Evolutionary conservation across 129 eudicot species (phyloP).

Genomic region (Scalesia atractyloides): DNA sequence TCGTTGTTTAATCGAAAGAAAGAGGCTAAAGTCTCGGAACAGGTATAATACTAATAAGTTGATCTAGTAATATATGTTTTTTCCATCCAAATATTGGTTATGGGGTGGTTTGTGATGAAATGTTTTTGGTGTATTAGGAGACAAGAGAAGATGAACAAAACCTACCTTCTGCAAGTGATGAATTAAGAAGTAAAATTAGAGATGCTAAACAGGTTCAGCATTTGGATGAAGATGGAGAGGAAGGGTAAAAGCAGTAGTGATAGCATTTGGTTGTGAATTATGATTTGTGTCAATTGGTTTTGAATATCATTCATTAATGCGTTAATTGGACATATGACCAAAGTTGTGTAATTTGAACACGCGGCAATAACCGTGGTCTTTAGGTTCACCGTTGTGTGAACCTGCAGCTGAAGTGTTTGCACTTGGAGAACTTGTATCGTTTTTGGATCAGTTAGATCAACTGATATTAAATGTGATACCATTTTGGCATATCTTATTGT

Average conservation of each 20-base stretch:
- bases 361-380: background rate
- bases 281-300: background rate
- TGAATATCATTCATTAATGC: background rate
- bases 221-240: slow-evolving; percentile 44
- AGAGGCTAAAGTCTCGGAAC: slow-evolving; percentile 31
- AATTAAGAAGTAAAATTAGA: slow-evolving; percentile 42
- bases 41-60: slow-evolving; percentile 36
- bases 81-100: slow-evolving; percentile 1
- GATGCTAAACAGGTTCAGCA: slow-evolving; percentile 35
- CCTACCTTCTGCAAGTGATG: slow-evolving; percentile 51
- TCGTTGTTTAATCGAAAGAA: slow-evolving; percentile 49
- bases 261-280: background rate
- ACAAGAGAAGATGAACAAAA: slow-evolving; percentile 37
- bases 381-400: slow-evolving; percentile 2
- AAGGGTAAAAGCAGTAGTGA: slow-evolving; percentile 42
- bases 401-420: background rate
- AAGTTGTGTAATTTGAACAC: background rate
- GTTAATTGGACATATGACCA: slow-evolving; percentile 17
- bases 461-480: background rate
- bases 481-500: background rate
- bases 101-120: background rate
- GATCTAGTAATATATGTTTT: background rate
- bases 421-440: background rate
- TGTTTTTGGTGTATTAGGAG: slow-evolving; percentile 29
- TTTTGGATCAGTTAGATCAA: background rate